These are phyloP conservation scores for Melampsora americana DNA, from an alignment of 1,284 basidiomycete genomes.

Conservation along the genomic window DNA sequence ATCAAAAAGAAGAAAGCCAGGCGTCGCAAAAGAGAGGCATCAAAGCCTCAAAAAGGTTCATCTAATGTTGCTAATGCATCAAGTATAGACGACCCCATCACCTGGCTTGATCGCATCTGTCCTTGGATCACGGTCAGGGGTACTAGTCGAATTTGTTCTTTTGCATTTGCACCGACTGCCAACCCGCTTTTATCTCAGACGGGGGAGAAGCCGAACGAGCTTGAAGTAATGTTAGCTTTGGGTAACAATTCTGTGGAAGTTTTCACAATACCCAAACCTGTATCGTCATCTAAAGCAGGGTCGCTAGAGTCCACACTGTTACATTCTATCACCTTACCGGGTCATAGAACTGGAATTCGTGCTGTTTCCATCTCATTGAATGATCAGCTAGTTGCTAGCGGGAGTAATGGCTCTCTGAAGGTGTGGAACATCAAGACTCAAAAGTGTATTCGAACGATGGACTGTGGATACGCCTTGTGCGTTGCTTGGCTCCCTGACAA, in stretches of 20 bases:
- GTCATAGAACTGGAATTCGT: constrained; percentile 87
- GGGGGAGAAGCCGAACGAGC: constrained; percentile 6
- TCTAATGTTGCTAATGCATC: constrained; percentile 40
- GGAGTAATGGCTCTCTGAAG: constrained; percentile 85
- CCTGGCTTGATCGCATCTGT: constrained; percentile 57
- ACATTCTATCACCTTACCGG: constrained; percentile 79
- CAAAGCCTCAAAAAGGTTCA: constrained; percentile 57
- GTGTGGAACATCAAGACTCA: constrained; percentile 95
- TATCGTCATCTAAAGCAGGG: constrained; percentile 58
- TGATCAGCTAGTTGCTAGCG: constrained; percentile 84
- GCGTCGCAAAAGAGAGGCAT: constrained; percentile 66
- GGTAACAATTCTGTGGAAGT: constrained; percentile 86
- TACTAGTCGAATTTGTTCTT: constrained; percentile 57
- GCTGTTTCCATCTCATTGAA: constrained; percentile 83
- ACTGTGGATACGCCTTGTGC: constrained; percentile 89
- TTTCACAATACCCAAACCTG: constrained; percentile 72
- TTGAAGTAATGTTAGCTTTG: constrained; percentile 71
- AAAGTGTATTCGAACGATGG: constrained; percentile 87
- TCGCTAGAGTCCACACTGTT: constrained; percentile 68
- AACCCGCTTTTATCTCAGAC: constrained; percentile 53
- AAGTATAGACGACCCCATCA: constrained; percentile 60
- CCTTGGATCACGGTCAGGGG: constrained; percentile 57
- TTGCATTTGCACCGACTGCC: constrained; percentile 61
- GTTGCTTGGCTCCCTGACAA: constrained; percentile 91
- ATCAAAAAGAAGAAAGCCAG: constrained; percentile 79